Evolutionary conservation across 495 filamentous ascomycete species (phyloP).

Genomic region (Jackrogersella multiformis): DNA sequence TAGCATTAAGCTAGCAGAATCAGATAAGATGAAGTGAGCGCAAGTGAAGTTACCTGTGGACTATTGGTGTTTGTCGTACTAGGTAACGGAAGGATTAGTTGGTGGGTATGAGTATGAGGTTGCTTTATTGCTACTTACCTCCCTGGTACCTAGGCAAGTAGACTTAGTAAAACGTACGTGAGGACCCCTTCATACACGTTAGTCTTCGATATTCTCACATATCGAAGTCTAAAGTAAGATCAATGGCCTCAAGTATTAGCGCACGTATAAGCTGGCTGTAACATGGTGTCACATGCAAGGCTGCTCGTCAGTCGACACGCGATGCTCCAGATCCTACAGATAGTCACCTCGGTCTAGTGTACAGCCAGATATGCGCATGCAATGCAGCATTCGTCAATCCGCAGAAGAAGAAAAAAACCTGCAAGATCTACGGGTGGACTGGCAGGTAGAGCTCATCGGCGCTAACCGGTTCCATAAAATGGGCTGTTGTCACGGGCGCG

Average conservation of each 20-base stretch:
- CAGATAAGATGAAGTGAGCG: neutral
- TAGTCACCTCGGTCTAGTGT: neutral
- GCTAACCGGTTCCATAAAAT: slow-evolving; percentile 3
- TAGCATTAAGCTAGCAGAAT: neutral
- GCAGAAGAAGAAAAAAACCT: neutral
- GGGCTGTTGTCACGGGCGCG: slow-evolving; percentile 8
- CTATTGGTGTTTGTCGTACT: neutral
- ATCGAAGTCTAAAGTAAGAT: too few relatives aligned
- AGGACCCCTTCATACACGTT: neutral
- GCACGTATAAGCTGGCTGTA: too few relatives aligned
- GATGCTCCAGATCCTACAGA: too few relatives aligned
- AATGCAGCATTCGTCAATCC: neutral
- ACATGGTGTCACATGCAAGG: too few relatives aligned
- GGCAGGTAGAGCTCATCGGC: slow-evolving; percentile 3
- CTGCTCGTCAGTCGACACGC: too few relatives aligned
- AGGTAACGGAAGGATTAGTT: neutral
- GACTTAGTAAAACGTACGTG: neutral
- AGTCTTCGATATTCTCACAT: neutral
- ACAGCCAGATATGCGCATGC: neutral
- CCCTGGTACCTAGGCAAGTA: too few relatives aligned
- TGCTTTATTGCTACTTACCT: slow-evolving; percentile 3
- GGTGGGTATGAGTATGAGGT: slow-evolving; percentile 3
- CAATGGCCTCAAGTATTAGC: too few relatives aligned
- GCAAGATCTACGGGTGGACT: neutral
- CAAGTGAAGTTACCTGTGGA: neutral